Evolutionary conservation across 768 basidiomycete species (phyloP), one percentile per base, ranked within the genome.

Genomic region (Russula emetica): DNA sequence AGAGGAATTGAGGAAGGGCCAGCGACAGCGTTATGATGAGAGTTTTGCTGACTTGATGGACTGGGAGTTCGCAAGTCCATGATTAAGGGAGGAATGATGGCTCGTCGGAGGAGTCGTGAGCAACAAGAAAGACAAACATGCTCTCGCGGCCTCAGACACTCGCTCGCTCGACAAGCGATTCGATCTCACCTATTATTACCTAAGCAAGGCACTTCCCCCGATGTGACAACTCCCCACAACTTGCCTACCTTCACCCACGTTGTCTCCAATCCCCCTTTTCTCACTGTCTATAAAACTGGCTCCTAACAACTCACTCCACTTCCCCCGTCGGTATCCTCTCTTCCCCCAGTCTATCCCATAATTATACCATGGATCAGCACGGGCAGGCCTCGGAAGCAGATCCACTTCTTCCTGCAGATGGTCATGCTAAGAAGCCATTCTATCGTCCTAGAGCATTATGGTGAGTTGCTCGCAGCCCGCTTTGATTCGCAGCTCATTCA

Each of bases 21-120:
- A 59, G 86, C 85, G 69, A 85, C 76, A 63, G 86, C 83, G 71
- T 86, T 84, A 62, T 73, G 58, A 73, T 77, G 59, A 22, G 47
- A 5, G 11, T 7, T 14, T 47, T 55, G 42, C 20, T 11, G 60
- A 5, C 2, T 2, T 60, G 69, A 50, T 69, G 70, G 18, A 68
- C 66, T 28, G 14, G 38, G 60, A 38, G 66, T 16, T 40, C 49
- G 24, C 28, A 62, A 66, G 69, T 76, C 75, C 70, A 70, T 66
- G 64, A 74, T 66, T 32, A n/a, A 22, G 56, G 40, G 42, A 30
- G 42, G 16, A 38, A 40, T 42, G 54, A 38, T 38, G 36, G 22
- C 36, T 55, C 38, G 55, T 72, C 72, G 71, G 62, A 32, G 55
- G 72, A 66, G 67, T 60, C 26, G 54, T 47, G 55, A 13, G 55